Percentiles rank a stretch among this genome's conserved stretches.
These are phyloP conservation scores for Hypoxylon cercidicola DNA, from an alignment of 495 filamentous ascomycete species.

Conservation along the genomic window DNA sequence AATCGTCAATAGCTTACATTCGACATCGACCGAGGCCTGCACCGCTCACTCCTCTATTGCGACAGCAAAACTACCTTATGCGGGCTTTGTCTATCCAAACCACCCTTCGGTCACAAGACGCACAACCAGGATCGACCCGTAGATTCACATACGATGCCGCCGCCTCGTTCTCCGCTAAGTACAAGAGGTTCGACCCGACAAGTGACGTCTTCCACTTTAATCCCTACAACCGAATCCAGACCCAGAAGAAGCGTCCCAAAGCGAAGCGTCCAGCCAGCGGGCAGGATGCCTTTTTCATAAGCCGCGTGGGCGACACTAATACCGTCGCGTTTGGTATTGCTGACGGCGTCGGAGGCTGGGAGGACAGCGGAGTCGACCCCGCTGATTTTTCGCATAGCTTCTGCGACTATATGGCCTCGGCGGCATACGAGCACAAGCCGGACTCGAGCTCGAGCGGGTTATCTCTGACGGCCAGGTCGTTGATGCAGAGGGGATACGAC, in stretches of 20 bases:
- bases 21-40: slow-evolving; percentile 13
- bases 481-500: slow-evolving; percentile 88
- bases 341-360: slow-evolving; percentile 96
- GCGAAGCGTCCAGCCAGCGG: slow-evolving; percentile 77
- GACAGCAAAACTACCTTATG: slow-evolving; percentile 7
- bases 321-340: slow-evolving; percentile 84
- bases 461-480: slow-evolving; percentile 68
- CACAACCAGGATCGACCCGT: slow-evolving; percentile 28
- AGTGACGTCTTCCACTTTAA: slow-evolving; percentile 81
- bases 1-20: slow-evolving; percentile 21
- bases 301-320: slow-evolving; percentile 69
- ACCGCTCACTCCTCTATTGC: slow-evolving; percentile 7
- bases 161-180: slow-evolving; percentile 81
- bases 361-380: slow-evolving; percentile 88
- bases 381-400: slow-evolving; percentile 96
- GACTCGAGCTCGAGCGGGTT: slow-evolving; percentile 24
- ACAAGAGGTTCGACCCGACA: slow-evolving; percentile 73
- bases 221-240: slow-evolving; percentile 67
- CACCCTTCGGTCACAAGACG: slow-evolving; percentile 26
- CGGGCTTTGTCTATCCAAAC: slow-evolving; percentile 37
- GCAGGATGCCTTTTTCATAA: slow-evolving; percentile 96
- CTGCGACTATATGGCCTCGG: slow-evolving; percentile 86
- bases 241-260: slow-evolving; percentile 60
- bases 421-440: slow-evolving; percentile 65
- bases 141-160: slow-evolving; percentile 72